A percentile compares a stretch with the other conserved stretches of the same genome.
Conservation (phyloP, 1,139 yeast species). For the Saccharomycopsis crataegensis region DNA sequence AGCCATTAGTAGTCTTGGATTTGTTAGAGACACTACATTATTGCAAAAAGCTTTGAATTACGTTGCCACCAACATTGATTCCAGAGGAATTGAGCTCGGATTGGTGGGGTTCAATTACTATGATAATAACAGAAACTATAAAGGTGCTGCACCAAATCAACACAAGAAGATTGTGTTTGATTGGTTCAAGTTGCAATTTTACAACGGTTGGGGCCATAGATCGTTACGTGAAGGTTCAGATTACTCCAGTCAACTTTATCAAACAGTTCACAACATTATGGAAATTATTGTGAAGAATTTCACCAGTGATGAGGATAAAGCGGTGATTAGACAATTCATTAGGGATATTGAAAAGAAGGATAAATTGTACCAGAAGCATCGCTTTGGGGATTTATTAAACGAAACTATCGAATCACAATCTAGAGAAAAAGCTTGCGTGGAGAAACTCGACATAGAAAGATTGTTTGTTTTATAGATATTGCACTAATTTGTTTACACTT, state of each 20-base stretch:
- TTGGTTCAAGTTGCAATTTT: slow-evolving; percentile 49
- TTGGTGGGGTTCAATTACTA: slow-evolving; percentile 42
- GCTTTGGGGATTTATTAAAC: slow-evolving; percentile 23
- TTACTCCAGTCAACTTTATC: slow-evolving; percentile 30
- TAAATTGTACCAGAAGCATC: slow-evolving; percentile 30
- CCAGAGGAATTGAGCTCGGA: slow-evolving; percentile 45
- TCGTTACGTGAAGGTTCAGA: slow-evolving; percentile 40
- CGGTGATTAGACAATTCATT: slow-evolving; percentile 29
- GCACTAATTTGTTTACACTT: neutral
- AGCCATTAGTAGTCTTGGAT: slow-evolving; percentile 49
- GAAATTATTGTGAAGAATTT: slow-evolving; percentile 37
- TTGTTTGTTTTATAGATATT: neutral
- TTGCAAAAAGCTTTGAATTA: slow-evolving; percentile 48
- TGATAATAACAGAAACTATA: slow-evolving; percentile 18
- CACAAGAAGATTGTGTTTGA: slow-evolving; percentile 33
- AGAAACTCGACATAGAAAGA: neutral
- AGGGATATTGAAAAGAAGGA: slow-evolving; percentile 26
- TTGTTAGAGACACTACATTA: slow-evolving; percentile 34
- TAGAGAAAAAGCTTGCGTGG: neutral
- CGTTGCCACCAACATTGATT: slow-evolving; percentile 47
- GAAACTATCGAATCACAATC: slow-evolving; percentile 18
- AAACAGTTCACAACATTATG: slow-evolving; percentile 36
- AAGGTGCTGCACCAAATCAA: slow-evolving; percentile 20
- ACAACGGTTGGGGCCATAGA: slow-evolving; percentile 35
- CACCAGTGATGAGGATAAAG: slow-evolving; percentile 32